phyloP scores from a whole-genome alignment of 1,284 basidiomycete genomes.

The Irpex lacteus region DNA sequence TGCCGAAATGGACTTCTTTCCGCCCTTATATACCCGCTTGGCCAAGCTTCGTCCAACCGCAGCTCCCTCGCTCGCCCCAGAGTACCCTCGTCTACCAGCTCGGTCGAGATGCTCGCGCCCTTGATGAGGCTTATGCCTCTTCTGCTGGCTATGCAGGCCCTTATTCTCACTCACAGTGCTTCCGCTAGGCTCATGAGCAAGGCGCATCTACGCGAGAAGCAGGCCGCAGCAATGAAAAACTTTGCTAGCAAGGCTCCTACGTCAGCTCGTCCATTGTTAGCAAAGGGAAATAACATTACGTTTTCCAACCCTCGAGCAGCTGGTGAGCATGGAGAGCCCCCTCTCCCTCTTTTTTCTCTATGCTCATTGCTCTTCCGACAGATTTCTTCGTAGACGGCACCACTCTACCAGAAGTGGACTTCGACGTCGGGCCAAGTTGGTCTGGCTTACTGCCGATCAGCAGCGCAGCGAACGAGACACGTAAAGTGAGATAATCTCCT shows the following conservation, averaged over 20 bases:
- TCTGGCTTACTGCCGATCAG: slow-evolving; percentile 73
- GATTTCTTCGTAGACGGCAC: slow-evolving; percentile 72
- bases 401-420: slow-evolving; percentile 65
- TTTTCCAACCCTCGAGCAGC: slow-evolving; percentile 68
- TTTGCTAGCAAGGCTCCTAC: slow-evolving; percentile 16
- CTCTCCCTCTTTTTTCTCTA: neutral
- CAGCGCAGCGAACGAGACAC: slow-evolving; percentile 53
- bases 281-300: slow-evolving; percentile 55
- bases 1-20: neutral
- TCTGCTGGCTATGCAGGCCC: neutral
- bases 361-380: slow-evolving; percentile 23
- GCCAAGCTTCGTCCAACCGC: neutral
- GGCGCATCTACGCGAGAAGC: slow-evolving; percentile 23
- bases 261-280: neutral
- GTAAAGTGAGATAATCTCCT: slow-evolving; percentile 45
- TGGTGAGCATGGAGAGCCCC: slow-evolving; percentile 34
- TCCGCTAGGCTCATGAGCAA: slow-evolving; percentile 17
- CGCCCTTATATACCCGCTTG: neutral
- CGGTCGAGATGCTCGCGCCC: neutral
- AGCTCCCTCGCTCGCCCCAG: neutral
- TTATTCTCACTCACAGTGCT: neutral
- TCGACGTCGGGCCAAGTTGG: slow-evolving; percentile 76
- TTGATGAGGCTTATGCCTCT: neutral
- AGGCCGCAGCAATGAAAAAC: slow-evolving; percentile 24
- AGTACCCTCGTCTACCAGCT: neutral